Percentiles rank a stretch among this genome's conserved stretches.
Conservation (phyloP, 306 rosid genomes). For the Malus sieversii region DNA sequence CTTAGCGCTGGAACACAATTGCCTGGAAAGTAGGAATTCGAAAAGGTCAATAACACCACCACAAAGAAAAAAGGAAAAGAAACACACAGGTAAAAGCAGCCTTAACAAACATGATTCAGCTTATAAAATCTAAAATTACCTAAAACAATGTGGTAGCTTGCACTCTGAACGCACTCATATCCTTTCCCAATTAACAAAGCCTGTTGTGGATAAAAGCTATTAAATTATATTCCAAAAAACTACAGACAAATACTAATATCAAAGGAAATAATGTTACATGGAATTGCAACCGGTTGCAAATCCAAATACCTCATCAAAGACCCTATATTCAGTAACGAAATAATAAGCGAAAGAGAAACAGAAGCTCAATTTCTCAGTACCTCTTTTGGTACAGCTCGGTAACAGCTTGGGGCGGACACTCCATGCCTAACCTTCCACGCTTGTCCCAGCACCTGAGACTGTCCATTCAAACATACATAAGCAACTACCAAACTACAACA, state of each 20-base stretch:
- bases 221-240: not conserved
- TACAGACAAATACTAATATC: not conserved
- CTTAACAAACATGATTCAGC: not conserved
- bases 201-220: conserved; percentile 1
- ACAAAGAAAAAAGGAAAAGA: not conserved
- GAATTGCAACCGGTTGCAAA: not conserved
- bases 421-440: conserved; percentile 20
- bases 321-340: not conserved
- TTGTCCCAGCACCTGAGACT: conserved; percentile 25
- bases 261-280: not conserved
- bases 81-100: not conserved
- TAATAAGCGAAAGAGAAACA: not conserved
- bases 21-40: conserved; percentile 11
- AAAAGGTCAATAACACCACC: not conserved
- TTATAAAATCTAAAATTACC: not conserved
- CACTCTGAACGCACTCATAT: conserved; percentile 15
- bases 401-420: conserved; percentile 2
- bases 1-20: conserved; percentile 13
- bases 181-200: conserved; percentile 10
- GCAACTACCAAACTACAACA: not conserved
- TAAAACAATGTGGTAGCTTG: conserved; percentile 17
- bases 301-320: not conserved
- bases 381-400: conserved; percentile 13
- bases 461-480: conserved; percentile 6
- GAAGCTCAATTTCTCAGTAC: not conserved